A percentile compares a stretch with the other conserved stretches of the same genome.
Evolutionary conservation across 352 stramenopile species (phyloP).

Genomic region (Blastocystis sp.): DNA sequence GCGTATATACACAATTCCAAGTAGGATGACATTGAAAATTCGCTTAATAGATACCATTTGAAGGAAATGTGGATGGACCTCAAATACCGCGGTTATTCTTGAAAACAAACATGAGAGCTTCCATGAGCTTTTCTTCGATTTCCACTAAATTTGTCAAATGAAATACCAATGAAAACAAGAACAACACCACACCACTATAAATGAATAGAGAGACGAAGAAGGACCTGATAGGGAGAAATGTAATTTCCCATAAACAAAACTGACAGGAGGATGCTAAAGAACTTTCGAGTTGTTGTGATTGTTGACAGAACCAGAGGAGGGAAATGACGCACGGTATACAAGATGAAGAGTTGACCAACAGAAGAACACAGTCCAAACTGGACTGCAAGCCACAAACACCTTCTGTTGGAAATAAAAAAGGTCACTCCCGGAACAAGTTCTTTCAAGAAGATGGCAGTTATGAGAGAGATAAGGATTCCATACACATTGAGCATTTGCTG

Average conservation of each 20-base stretch:
- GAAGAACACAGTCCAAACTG: slow-evolving; percentile 89
- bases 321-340: slow-evolving; percentile 96
- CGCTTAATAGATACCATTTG: slow-evolving; percentile 1
- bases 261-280: slow-evolving; percentile 98
- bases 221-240: slow-evolving; percentile 73
- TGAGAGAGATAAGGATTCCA: slow-evolving; percentile 75
- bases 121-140: slow-evolving; percentile 28
- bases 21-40: slow-evolving; percentile 13
- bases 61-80: background rate
- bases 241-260: slow-evolving; percentile 92
- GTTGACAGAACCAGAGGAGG: slow-evolving; percentile 89
- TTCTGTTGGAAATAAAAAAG: background rate
- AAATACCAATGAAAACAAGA: slow-evolving; percentile 79
- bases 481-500: slow-evolving; percentile 75
- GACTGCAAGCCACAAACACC: slow-evolving; percentile 50
- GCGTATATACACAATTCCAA: slow-evolving; percentile 6
- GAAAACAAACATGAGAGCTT: slow-evolving; percentile 46
- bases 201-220: background rate
- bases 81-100: background rate
- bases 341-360: slow-evolving; percentile 97
- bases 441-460: background rate
- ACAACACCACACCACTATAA: slow-evolving; percentile 79
- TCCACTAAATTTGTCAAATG: slow-evolving; percentile 62
- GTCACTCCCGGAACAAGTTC: slow-evolving; percentile 74
- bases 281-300: slow-evolving; percentile 99